A percentile compares a stretch with the other conserved stretches of the same genome.
Conservation (phyloP, 2,329 filamentous ascomycete species). For the Pseudogymnoascus sp. region DNA sequence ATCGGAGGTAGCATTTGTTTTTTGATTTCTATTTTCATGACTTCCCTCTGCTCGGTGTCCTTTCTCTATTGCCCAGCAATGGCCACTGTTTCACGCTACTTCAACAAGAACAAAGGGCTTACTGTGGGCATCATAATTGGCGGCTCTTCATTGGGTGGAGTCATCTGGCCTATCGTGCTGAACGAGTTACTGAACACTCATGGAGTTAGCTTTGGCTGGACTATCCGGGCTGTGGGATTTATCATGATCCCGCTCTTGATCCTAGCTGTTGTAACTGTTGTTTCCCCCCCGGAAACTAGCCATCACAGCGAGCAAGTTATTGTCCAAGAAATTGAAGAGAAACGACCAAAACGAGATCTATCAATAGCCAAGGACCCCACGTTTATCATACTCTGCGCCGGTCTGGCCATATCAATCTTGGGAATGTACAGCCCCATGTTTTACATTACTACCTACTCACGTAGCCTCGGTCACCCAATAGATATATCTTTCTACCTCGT, state of each 20-base stretch:
- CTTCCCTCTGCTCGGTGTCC: constrained; percentile 22
- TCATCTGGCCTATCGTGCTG: constrained; percentile 29
- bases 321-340: neutral
- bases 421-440: constrained; percentile 18
- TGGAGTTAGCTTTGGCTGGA: constrained; percentile 24
- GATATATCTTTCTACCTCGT: constrained; percentile 18
- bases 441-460: constrained; percentile 15
- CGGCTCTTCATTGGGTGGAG: constrained; percentile 28
- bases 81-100: constrained; percentile 15
- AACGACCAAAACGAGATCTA: constrained; percentile 14
- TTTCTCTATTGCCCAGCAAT: constrained; percentile 23
- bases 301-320: neutral
- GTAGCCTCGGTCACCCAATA: constrained; percentile 11
- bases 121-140: constrained; percentile 21
- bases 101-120: constrained; percentile 15
- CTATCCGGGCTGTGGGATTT: constrained; percentile 18
- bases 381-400: constrained; percentile 11
- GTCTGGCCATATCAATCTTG: constrained; percentile 16
- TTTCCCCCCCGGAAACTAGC: neutral
- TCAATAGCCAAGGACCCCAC: constrained; percentile 13
- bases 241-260: constrained; percentile 19
- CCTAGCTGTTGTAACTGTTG: constrained; percentile 13
- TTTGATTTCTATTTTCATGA: constrained; percentile 25
- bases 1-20: neutral
- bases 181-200: constrained; percentile 21